A percentile compares a stretch with the other conserved stretches of the same genome.
Conservation (phyloP, 2,329 filamentous ascomycete species). For the Biscogniauxia marginata region DNA sequence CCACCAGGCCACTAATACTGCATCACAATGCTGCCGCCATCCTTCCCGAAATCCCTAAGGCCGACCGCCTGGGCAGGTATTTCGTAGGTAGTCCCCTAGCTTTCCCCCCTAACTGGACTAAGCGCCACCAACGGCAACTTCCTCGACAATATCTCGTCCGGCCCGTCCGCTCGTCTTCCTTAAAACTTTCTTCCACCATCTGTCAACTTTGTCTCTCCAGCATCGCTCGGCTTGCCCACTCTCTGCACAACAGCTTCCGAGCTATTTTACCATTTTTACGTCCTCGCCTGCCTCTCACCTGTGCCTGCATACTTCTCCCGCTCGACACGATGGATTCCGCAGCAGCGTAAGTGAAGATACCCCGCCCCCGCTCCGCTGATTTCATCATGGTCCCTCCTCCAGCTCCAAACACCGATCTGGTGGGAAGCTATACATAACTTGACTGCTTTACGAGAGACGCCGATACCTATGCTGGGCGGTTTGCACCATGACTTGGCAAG, state of each 20-base stretch:
- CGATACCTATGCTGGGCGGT: neutral
- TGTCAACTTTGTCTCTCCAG: neutral
- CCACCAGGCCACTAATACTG: slow-evolving; percentile 4
- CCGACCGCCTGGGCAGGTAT: neutral
- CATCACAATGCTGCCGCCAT: slow-evolving; percentile 2
- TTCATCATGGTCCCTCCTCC: slow-evolving; percentile 21
- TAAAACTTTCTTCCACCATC: slow-evolving; percentile 11
- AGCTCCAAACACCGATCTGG: slow-evolving; percentile 4
- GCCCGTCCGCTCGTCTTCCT: slow-evolving; percentile 14
- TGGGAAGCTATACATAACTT: slow-evolving; percentile 12
- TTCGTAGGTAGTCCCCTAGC: neutral
- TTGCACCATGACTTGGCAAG: slow-evolving; percentile 14
- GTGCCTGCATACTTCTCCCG: slow-evolving; percentile 4
- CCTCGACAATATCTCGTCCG: slow-evolving; percentile 13
- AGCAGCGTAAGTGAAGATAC: slow-evolving; percentile 31
- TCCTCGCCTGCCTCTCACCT: slow-evolving; percentile 7
- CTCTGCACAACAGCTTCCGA: slow-evolving; percentile 11
- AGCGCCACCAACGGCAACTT: too few relatives aligned
- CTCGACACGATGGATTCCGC: slow-evolving; percentile 30
- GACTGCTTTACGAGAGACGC: neutral
- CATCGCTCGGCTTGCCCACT: slow-evolving; percentile 9
- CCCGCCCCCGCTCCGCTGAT: slow-evolving; percentile 34
- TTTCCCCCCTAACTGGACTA: slow-evolving; percentile 12
- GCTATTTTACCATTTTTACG: slow-evolving; percentile 7
- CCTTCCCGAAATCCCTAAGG: neutral